Evolutionary conservation across 2,329 filamentous ascomycete genomes (phyloP).

Genomic region (Botrytis squamosa): DNA sequence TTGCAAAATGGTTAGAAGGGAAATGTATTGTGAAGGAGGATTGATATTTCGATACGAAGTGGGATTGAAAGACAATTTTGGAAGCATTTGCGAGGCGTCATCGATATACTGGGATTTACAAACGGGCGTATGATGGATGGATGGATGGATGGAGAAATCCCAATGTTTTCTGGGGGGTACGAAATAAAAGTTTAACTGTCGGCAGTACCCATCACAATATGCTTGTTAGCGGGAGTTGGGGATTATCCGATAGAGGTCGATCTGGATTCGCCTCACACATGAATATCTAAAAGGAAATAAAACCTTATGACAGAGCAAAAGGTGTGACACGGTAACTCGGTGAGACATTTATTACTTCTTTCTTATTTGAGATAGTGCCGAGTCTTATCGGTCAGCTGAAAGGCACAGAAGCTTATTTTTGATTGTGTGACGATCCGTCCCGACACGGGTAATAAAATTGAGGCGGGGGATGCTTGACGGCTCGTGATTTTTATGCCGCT

Average conservation of each 20-base stretch:
- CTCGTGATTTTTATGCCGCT: constrained; percentile 1
- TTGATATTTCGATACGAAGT: not conserved
- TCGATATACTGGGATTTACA: not conserved
- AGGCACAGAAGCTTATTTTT: not conserved
- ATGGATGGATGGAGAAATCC: not conserved
- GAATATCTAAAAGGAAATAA: not conserved
- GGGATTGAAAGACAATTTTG: constrained; percentile 2
- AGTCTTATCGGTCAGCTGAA: not conserved
- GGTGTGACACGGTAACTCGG: not conserved
- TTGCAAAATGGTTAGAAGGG: constrained; percentile 49
- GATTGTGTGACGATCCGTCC: not conserved
- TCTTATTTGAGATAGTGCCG: not conserved
- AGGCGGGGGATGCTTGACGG: not conserved
- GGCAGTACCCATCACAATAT: not conserved
- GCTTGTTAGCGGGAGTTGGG: not conserved
- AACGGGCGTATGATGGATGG: constrained; percentile 3
- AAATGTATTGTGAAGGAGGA: constrained; percentile 34
- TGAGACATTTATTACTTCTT: not conserved
- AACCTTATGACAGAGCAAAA: not conserved
- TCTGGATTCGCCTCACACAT: constrained; percentile 6
- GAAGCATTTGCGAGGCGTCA: constrained; percentile 9
- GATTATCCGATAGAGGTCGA: not conserved
- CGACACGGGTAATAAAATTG: not conserved
- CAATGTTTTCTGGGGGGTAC: not conserved
- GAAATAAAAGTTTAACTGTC: not conserved